phyloP scores from a whole-genome alignment of 2,329 filamentous ascomycete genomes.

The Arthrobotrys sinensis region DNA sequence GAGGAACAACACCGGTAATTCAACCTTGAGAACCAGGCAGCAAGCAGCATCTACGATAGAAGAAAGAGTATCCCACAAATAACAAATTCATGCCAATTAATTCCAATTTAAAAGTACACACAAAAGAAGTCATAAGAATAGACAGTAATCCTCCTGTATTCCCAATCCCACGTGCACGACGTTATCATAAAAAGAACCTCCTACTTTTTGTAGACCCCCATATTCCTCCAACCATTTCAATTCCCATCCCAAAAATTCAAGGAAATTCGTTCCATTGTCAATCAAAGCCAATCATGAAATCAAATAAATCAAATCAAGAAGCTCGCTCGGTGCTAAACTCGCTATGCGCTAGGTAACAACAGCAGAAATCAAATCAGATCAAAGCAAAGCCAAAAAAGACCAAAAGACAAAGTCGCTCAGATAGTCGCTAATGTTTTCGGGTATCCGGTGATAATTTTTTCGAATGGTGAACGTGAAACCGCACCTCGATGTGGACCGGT shows the following conservation, averaged over 20 bases:
- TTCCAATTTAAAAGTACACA: background rate
- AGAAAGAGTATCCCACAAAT: background rate
- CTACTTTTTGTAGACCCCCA: constrained; percentile 1
- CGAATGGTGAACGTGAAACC: constrained; percentile 8
- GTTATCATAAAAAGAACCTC: background rate
- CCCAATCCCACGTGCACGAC: background rate
- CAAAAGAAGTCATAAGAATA: background rate
- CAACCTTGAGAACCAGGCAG: too few relatives aligned
- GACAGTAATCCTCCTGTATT: constrained; percentile 10
- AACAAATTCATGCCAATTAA: background rate
- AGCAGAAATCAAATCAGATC: constrained; percentile 5
- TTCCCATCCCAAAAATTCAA: constrained; percentile 21
- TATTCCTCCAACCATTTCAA: background rate
- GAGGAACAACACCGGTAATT: background rate
- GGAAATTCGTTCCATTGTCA: constrained; percentile 40
- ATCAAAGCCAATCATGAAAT: too few relatives aligned
- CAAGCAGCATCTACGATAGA: background rate
- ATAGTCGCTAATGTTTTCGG: constrained; percentile 48
- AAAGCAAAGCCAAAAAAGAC: background rate
- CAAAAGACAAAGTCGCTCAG: constrained; percentile 14
- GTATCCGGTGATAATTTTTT: constrained; percentile 39
- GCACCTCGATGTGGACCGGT: constrained; percentile 6
- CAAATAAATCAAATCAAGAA: constrained; percentile 7
- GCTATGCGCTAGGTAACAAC: constrained; percentile 49
- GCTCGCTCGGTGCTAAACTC: constrained; percentile 53